A percentile compares a stretch with the other conserved stretches of the same genome.
Evolutionary conservation across 768 basidiomycete species (phyloP).

Genomic region (Lactarius hengduanensis): DNA sequence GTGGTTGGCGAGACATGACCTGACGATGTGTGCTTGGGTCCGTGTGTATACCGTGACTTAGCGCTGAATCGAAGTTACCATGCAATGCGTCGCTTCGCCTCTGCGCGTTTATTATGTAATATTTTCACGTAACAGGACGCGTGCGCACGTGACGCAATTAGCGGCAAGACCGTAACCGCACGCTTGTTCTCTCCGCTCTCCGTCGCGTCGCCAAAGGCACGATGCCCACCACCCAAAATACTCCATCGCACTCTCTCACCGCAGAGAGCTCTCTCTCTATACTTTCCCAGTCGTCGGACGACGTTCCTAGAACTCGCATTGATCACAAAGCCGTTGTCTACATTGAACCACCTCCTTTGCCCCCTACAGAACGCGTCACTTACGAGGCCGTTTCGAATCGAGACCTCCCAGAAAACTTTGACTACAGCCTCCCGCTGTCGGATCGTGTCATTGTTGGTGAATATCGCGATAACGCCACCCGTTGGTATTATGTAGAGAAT

Average conservation of each 20-base stretch:
- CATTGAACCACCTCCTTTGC: slow-evolving; percentile 13
- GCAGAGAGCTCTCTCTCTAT: slow-evolving; percentile 1
- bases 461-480: slow-evolving; percentile 19
- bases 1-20: slow-evolving; percentile 22
- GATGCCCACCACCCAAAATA: slow-evolving; percentile 5
- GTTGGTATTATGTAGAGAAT: slow-evolving; percentile 28
- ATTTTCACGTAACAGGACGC: background rate
- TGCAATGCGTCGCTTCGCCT: background rate
- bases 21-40: background rate
- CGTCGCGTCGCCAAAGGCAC: background rate
- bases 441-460: slow-evolving; percentile 23
- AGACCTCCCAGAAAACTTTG: slow-evolving; percentile 23
- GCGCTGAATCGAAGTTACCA: background rate
- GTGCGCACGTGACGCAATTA: background rate
- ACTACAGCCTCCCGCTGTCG: slow-evolving; percentile 18
- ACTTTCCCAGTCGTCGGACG: background rate
- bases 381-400: slow-evolving; percentile 19
- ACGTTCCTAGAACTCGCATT: background rate
- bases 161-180: background rate
- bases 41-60: background rate
- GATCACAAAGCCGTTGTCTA: background rate
- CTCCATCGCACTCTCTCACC: background rate
- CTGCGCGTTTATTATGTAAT: background rate
- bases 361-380: slow-evolving; percentile 18
- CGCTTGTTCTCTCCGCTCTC: background rate